phyloP scores from a whole-genome alignment of 225 moss, liverwort and hornwort species.

The Thuidium tamariscinum region DNA sequence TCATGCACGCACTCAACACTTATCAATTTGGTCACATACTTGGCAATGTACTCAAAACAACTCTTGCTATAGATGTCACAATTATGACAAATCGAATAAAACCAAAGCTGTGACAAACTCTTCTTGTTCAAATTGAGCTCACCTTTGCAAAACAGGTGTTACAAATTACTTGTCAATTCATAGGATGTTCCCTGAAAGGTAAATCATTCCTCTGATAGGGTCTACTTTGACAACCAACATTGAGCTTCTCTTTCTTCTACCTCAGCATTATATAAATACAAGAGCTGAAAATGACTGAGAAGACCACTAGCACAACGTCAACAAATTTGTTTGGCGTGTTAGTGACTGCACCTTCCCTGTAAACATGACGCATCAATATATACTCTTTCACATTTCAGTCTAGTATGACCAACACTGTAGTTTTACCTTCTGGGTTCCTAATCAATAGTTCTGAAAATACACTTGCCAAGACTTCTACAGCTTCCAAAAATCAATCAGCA shows the following conservation, averaged over 20 bases:
- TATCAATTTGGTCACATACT: too few species aligned
- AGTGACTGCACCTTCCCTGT: neutral
- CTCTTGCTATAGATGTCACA: too few species aligned
- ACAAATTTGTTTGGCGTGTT: neutral
- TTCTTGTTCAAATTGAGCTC: neutral
- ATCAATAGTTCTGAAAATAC: neutral
- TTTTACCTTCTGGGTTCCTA: neutral
- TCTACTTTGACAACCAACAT: neutral
- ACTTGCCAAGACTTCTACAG: neutral
- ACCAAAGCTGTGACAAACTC: neutral
- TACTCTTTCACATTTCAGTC: neutral
- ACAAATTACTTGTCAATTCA: neutral
- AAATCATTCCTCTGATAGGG: neutral
- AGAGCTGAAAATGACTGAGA: neutral
- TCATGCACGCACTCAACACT: too few species aligned
- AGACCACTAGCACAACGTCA: neutral
- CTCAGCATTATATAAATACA: neutral
- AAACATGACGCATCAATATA: neutral
- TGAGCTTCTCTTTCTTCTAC: neutral
- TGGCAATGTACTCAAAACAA: too few species aligned
- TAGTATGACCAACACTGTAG: neutral
- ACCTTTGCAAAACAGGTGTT: neutral
- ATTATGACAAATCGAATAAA: neutral
- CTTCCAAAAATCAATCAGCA: neutral
- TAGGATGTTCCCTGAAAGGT: neutral